phyloP scores from a whole-genome alignment of 306 rosid genomes.

The Pyrus communis region DNA sequence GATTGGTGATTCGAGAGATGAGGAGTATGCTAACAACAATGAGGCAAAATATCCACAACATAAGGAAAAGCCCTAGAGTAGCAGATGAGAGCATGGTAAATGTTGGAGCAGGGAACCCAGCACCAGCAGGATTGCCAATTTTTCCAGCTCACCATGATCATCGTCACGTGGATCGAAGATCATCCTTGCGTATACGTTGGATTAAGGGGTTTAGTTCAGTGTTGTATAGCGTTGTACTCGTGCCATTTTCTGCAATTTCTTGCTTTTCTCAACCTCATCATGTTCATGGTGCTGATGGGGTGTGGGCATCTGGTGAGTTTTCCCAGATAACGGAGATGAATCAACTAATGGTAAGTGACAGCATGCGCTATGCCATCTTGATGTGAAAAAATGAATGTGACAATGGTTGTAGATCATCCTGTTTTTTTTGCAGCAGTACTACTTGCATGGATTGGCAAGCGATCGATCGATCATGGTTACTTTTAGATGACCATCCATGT shows the following conservation, averaged over 20 bases:
- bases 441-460: background rate
- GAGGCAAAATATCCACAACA: constrained; percentile 41
- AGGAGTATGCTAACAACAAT: constrained; percentile 31
- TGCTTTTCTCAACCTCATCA: constrained; percentile 66
- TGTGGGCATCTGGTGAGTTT: constrained; percentile 58
- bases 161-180: constrained; percentile 33
- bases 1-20: constrained; percentile 9
- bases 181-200: background rate
- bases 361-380: constrained; percentile 97
- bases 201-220: constrained; percentile 31
- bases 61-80: constrained; percentile 64
- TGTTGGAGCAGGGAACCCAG: constrained; percentile 23
- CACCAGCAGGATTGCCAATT: constrained; percentile 19
- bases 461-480: background rate
- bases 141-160: constrained; percentile 19
- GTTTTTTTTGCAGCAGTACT: background rate
- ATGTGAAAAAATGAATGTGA: constrained; percentile 33
- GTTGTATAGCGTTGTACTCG: constrained; percentile 43
- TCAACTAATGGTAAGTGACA: constrained; percentile 86
- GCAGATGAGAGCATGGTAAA: constrained; percentile 80
- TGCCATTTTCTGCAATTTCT: constrained; percentile 57
- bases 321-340: constrained; percentile 69
- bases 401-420: background rate
- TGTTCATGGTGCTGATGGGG: constrained; percentile 56
- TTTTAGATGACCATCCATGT: background rate